Evolutionary conservation across 2,329 filamentous ascomycete genomes (phyloP), one percentile per base, ranked within the genome.

Genomic region (Simplicillium aogashimaense): DNA sequence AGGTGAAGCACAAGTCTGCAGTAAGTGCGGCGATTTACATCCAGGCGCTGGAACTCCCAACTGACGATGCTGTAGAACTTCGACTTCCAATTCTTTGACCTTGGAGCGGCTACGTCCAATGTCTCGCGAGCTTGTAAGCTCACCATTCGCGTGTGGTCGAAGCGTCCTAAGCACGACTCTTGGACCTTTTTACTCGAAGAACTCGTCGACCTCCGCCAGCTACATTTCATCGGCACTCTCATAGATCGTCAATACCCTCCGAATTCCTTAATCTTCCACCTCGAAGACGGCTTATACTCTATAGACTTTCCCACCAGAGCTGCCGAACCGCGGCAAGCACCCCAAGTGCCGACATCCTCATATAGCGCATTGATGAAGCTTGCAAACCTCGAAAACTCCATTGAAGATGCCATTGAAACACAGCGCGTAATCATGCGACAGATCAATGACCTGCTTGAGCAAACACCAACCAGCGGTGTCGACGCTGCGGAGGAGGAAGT

Each of bases 321-420:
- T 13, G 56, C 65, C n/a, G 64, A 69, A 3, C 72, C 75, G 1
- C 77, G 74, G 46, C 64, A 74, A 17, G 69, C 71, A 6, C 59
- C 69, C 1, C 50, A 66, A 3, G 56, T 74, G 0, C 65, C 74
- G 0, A 88, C 83, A 0, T 88, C 87, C 0, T 88, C 88, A 0
- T 95, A 94, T 58, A 88, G 87, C 53, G 78, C 85, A 2, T 68
- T 97, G 15, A 90, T 95, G 81, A 82, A 85, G 44, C 70, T 97
- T 10, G 82, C 86, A 6, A 95, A 89, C 43, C 70, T 97, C 13
- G 87, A 95, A 46, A 86, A 84, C 55, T 94, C 88, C 40, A 86
- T 95, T 17, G 87, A 94, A 55, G 90, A 97, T 59, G 88, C 88
- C 2, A 65, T 95, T 9, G 76, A 80, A 2, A 94, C 86, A 0